Conservation (phyloP, 2,329 filamentous ascomycete genomes). For the Colletotrichum chlorophyti region DNA sequence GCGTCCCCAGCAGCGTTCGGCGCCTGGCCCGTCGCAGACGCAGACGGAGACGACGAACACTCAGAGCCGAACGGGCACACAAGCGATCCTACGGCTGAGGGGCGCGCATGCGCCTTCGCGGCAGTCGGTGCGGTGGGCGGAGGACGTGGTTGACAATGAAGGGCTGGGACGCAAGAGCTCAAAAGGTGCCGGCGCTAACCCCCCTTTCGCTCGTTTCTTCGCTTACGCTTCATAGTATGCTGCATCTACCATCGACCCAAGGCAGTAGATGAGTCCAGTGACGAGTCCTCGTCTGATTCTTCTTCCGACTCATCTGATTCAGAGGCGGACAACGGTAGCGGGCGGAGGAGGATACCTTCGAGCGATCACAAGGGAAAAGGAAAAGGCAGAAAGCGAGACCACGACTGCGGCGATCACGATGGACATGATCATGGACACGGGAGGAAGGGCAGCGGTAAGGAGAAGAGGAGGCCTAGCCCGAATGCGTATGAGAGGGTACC, state of each 20-base stretch:
- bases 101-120: slow-evolving; percentile 53
- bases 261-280: slow-evolving; percentile 81
- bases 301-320: slow-evolving; percentile 57
- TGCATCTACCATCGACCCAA: slow-evolving; percentile 96
- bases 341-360: slow-evolving; percentile 22
- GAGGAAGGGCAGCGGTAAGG: slow-evolving; percentile 39
- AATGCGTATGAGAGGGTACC: slow-evolving; percentile 83
- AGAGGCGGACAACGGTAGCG: slow-evolving; percentile 51
- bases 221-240: slow-evolving; percentile 70
- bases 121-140: slow-evolving; percentile 86
- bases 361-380: slow-evolving; percentile 45
- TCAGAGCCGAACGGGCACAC: slow-evolving; percentile 36
- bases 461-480: slow-evolving; percentile 65
- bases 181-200: slow-evolving; percentile 76
- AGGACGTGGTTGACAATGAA: slow-evolving; percentile 94
- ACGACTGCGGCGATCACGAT: slow-evolving; percentile 45
- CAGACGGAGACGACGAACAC: slow-evolving; percentile 38
- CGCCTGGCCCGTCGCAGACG: slow-evolving; percentile 42
- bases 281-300: slow-evolving; percentile 67
- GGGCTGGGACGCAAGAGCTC: slow-evolving; percentile 92
- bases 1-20: slow-evolving; percentile 33
- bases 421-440: slow-evolving; percentile 41
- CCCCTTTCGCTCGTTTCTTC: neutral
- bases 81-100: slow-evolving; percentile 57
- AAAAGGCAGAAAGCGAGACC: slow-evolving; percentile 47